Percentiles rank a stretch among this genome's conserved stretches.
Evolutionary conservation across 2,329 filamentous ascomycete genomes (phyloP).

Genomic region (Penicillium sp.): DNA sequence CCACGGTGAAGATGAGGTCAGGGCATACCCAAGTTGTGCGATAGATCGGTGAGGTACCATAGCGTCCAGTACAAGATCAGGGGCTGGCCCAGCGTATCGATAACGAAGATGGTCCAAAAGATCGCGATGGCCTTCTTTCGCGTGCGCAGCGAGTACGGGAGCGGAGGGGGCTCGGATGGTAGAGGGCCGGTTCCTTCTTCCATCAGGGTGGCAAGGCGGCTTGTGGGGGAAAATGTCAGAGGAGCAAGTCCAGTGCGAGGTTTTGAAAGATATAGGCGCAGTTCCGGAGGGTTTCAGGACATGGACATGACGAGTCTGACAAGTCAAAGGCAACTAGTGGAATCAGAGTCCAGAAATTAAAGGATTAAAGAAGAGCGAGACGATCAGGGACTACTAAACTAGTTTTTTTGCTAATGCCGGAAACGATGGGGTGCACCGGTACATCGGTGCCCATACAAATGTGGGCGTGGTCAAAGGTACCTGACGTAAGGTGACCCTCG

Average conservation of each 20-base stretch:
- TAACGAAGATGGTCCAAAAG: conserved; percentile 59
- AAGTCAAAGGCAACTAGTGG: background rate
- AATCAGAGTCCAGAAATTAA: background rate
- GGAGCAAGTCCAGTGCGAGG: background rate
- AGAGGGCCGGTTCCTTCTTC: conserved; percentile 31
- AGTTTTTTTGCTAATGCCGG: conserved; percentile 14
- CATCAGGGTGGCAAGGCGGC: conserved; percentile 28
- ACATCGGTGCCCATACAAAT: conserved; percentile 18
- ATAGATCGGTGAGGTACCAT: conserved; percentile 56
- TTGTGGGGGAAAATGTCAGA: background rate
- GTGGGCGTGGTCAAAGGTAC: conserved; percentile 14
- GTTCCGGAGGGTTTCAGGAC: conserved; percentile 3
- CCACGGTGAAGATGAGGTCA: background rate
- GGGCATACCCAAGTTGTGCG: conserved; percentile 39
- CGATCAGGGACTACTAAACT: conserved; percentile 2
- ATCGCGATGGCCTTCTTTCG: conserved; percentile 56
- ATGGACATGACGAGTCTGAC: conserved; percentile 1
- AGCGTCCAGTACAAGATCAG: conserved; percentile 60
- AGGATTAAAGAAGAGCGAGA: background rate
- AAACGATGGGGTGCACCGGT: conserved; percentile 20
- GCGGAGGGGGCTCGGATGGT: conserved; percentile 43
- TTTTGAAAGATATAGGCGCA: background rate
- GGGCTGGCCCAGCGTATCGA: conserved; percentile 59
- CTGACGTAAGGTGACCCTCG: conserved; percentile 21
- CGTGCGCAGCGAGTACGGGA: conserved; percentile 56